Conservation (phyloP, 768 basidiomycete genomes). For the Phylloporus sp. region DNA sequence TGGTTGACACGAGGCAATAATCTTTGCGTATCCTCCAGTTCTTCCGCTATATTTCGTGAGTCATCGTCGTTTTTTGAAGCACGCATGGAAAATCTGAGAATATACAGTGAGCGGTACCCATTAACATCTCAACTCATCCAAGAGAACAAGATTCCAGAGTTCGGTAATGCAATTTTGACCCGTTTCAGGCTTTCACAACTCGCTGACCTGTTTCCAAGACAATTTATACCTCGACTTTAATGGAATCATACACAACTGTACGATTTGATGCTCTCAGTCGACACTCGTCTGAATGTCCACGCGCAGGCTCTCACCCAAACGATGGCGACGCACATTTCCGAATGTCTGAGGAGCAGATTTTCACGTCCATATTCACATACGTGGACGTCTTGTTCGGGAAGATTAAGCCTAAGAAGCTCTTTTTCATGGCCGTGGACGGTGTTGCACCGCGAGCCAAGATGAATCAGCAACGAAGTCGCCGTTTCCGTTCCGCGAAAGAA, state of each 20-base stretch:
- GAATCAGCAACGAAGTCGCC: constrained; percentile 94
- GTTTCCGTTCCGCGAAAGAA: constrained; percentile 93
- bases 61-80: not conserved
- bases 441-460: constrained; percentile 98
- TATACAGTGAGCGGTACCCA: constrained; percentile 86
- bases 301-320: constrained; percentile 85
- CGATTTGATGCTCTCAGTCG: not conserved
- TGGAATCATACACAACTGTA: constrained; percentile 84
- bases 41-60: constrained; percentile 93
- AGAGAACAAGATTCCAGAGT: constrained; percentile 98
- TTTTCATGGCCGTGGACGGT: constrained; percentile 98
- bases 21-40: constrained; percentile 48
- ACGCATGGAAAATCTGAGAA: constrained; percentile 7
- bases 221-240: constrained; percentile 95
- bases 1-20: constrained; percentile 5
- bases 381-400: constrained; percentile 95
- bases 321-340: constrained; percentile 96
- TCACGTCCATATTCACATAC: constrained; percentile 94
- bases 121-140: constrained; percentile 96
- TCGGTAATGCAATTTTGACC: constrained; percentile 51
- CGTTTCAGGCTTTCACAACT: not conserved
- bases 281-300: not conserved
- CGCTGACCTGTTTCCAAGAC: constrained; percentile 40
- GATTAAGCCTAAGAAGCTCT: constrained; percentile 95
- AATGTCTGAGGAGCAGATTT: constrained; percentile 94